Percentiles rank a stretch among this genome's conserved stretches.
phyloP scores from a whole-genome alignment of 371 early-diverging fungal genomes.

The Phascolomyces articulosus region DNA sequence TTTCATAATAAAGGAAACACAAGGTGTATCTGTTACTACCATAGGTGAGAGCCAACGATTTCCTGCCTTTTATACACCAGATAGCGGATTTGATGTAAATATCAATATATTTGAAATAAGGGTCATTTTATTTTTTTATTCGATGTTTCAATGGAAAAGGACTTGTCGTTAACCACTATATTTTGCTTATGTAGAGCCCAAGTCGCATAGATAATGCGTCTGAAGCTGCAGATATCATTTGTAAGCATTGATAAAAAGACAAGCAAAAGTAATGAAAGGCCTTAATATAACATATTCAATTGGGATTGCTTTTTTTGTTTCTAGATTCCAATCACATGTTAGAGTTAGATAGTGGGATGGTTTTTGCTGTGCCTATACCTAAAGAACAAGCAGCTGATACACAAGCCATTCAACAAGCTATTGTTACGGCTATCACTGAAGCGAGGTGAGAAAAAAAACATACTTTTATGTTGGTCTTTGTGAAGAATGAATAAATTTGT shows the following conservation, averaged over 20 bases:
- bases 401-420: conserved; percentile 65
- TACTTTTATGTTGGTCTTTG: neutral
- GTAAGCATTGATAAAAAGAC: conserved; percentile 29
- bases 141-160: neutral
- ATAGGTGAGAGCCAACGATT: conserved; percentile 68
- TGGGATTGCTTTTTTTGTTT: too few species aligned
- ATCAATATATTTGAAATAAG: too few species aligned
- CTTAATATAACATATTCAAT: too few species aligned
- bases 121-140: too few species aligned
- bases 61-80: conserved; percentile 90
- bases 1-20: conserved; percentile 69
- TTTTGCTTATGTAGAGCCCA: conserved; percentile 56
- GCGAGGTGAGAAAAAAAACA: conserved; percentile 45
- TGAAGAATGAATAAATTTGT: too few species aligned
- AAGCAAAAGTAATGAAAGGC: too few species aligned
- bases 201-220: conserved; percentile 55
- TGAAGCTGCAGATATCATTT: conserved; percentile 73
- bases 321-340: conserved; percentile 73
- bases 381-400: conserved; percentile 66
- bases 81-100: conserved; percentile 68
- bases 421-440: conserved; percentile 72
- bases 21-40: conserved; percentile 90
- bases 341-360: conserved; percentile 76
- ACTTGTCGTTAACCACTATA: neutral
- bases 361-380: conserved; percentile 92